Evolutionary conservation across 352 stramenopile genomes (phyloP), one percentile per base, ranked within the genome.

Genomic region (Phytophthora pistaciae): DNA sequence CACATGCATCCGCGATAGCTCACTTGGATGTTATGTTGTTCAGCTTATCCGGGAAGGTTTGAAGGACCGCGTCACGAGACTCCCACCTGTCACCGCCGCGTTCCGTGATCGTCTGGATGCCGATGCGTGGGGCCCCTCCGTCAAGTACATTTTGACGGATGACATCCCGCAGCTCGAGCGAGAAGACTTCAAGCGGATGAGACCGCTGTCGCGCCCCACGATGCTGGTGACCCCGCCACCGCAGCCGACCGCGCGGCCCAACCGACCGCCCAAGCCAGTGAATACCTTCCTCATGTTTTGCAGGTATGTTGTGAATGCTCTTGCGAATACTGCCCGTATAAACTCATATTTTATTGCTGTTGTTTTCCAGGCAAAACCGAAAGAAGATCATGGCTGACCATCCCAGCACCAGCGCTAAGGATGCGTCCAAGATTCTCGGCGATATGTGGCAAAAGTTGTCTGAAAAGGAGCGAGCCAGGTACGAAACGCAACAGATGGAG

Each of bases 281-380:
- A 95, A 95, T 62, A 93, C 88, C 27, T 95, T 95, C 55, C 75
- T 95, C 33, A 93, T 95, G 84, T 95, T 95, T 66, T 95, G 88
- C 53, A 78, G 85, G 70, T 82, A 62, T 49, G 42, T 0, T 10
- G 16, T 49, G 25, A 27, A 27, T 27, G 25, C 25, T 27, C 25
- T 3, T 27, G 25, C 3, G 25, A 27, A 27, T 27, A 27, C 25
- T 27, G 25, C 25, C 1, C 25, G 25, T 27, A 27, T 27, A 27
- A 3, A 27, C 25, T 27, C 25, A 27, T 3, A 27, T 27, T 27
- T 27, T 27, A 27, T 27, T 61, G 44, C 54, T 56, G 6, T 55
- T 54, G 38, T 38, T 54, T 63, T 58, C 29, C 55, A 90, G 80
- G 18, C 83, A 93, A 75, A 92, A 85, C 70, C 74, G 87, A 23